Evolutionary conservation across 768 basidiomycete species (phyloP), one percentile per base, ranked within the genome.

Genomic region (Pseudohyphozyma bogoriensis): DNA sequence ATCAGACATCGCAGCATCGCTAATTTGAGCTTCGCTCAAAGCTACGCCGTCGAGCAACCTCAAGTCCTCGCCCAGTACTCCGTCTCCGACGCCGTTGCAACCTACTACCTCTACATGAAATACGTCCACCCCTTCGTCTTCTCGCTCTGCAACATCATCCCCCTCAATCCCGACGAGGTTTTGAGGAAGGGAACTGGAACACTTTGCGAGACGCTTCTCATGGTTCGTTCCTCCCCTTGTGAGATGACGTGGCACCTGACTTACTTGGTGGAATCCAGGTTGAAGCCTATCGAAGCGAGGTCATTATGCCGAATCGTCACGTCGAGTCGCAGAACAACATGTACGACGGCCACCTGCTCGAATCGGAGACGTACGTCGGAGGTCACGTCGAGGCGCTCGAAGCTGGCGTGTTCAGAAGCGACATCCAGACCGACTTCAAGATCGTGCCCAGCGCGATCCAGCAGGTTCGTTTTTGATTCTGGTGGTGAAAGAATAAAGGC

Each of bases 31-130:
- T 5, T 13, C 5, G n/a, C 26, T 15, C 49, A 42, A 62, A 96
- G 93, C 36, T 97, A 99, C 75, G 95, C 95, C 0, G 78, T 89
- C 73, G 95, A 97, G 71, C 89, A 92, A 67, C 95, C 95, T 0
- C 92, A 97, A 71, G 74, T 83, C 2, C 82, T 99, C 22, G 93
- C 95, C 0, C 89, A 92, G 71, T 99, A 99, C 75, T 97, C 95
- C 68, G 95, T 99, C 31, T 99, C 95, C 73, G 95, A 99, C 79
- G 95, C 95, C 0, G 95, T 97, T 13, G 93, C 95, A n/a, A 99
- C 95, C 1, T 97, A 99, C 73, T 97, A 97, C 74, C 81, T 99
- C 37, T 97, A 99, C 76, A 99, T 97, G 95, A 99, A 97, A 91
- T 99, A 99, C 69, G 92, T 99, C 13, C 92, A 97, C 71, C 95